phyloP scores from a whole-genome alignment of 1,284 basidiomycete species.

The Irpex lacteus region DNA sequence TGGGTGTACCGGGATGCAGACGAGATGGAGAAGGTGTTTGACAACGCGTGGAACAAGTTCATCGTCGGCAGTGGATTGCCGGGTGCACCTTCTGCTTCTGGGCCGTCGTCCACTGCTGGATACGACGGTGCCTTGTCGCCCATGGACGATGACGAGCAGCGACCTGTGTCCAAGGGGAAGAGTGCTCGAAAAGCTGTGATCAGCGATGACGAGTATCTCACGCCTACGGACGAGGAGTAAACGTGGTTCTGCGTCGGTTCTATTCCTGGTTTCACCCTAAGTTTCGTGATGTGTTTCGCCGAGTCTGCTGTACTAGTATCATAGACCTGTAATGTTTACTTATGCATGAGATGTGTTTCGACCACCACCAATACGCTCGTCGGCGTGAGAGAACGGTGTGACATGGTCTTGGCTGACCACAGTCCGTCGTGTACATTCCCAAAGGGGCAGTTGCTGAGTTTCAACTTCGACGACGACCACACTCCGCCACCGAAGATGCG shows the following conservation, averaged over 20 bases:
- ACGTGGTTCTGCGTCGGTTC: background rate
- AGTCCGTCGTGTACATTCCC: background rate
- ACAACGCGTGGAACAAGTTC: conserved; percentile 56
- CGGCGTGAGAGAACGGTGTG: too few species aligned
- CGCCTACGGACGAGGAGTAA: conserved; percentile 35
- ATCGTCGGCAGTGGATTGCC: conserved; percentile 70
- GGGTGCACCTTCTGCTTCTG: conserved; percentile 48
- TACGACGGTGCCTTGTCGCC: conserved; percentile 72
- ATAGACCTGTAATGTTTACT: background rate
- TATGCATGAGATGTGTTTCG: background rate
- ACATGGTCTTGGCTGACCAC: too few species aligned
- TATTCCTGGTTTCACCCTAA: background rate
- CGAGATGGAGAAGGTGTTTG: conserved; percentile 86
- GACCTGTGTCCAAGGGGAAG: conserved; percentile 47
- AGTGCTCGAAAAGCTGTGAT: conserved; percentile 64
- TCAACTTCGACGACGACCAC: background rate
- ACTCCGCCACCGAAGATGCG: too few species aligned
- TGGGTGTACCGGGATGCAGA: conserved; percentile 94
- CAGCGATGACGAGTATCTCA: conserved; percentile 67
- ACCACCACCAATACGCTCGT: too few species aligned
- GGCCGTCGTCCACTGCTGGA: conserved; percentile 43
- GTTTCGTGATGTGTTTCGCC: background rate
- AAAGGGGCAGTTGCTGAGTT: background rate
- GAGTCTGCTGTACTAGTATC: background rate
- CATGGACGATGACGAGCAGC: conserved; percentile 70